Percentiles rank a stretch among this genome's conserved stretches.
Evolutionary conservation across 1,284 basidiomycete genomes (phyloP).

Genomic region (Cryptococcus wingfieldii): DNA sequence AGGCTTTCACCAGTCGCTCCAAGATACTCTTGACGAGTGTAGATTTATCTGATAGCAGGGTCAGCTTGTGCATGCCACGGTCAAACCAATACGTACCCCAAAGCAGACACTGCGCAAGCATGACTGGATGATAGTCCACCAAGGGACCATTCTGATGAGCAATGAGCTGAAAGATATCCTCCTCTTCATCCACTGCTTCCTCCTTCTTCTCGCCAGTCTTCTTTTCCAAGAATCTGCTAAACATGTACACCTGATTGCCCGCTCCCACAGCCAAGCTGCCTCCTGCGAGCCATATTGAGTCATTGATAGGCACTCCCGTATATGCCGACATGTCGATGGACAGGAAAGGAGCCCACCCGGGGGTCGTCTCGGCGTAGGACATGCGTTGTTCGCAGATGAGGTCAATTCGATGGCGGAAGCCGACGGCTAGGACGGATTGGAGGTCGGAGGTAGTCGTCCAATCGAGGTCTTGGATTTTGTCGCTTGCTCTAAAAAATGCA

Average conservation of each 20-base stretch:
- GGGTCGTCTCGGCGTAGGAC: conserved; percentile 77
- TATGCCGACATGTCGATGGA: conserved; percentile 66
- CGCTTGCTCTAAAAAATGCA: conserved; percentile 31
- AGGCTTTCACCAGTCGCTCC: conserved; percentile 58
- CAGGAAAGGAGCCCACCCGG: conserved; percentile 72
- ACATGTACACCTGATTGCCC: conserved; percentile 73
- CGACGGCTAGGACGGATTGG: conserved; percentile 83
- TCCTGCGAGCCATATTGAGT: conserved; percentile 80
- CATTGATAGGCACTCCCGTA: conserved; percentile 69
- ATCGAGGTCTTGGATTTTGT: conserved; percentile 72
- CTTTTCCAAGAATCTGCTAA: conserved; percentile 42
- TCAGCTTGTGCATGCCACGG: neutral
- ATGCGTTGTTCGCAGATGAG: conserved; percentile 82
- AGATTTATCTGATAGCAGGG: conserved; percentile 61
- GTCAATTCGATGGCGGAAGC: conserved; percentile 69
- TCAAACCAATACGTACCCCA: conserved; percentile 62
- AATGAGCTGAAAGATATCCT: conserved; percentile 71
- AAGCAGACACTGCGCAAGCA: conserved; percentile 81
- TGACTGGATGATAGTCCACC: conserved; percentile 83
- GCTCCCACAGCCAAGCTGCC: conserved; percentile 64
- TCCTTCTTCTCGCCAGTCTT: conserved; percentile 17
- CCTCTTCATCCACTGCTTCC: conserved; percentile 19
- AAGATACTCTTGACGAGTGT: conserved; percentile 78
- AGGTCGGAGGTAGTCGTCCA: conserved; percentile 86
- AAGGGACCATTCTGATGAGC: conserved; percentile 76